Evolutionary conservation across 2,329 filamentous ascomycete species (phyloP).

Genomic region (Scedosporium boydii): DNA sequence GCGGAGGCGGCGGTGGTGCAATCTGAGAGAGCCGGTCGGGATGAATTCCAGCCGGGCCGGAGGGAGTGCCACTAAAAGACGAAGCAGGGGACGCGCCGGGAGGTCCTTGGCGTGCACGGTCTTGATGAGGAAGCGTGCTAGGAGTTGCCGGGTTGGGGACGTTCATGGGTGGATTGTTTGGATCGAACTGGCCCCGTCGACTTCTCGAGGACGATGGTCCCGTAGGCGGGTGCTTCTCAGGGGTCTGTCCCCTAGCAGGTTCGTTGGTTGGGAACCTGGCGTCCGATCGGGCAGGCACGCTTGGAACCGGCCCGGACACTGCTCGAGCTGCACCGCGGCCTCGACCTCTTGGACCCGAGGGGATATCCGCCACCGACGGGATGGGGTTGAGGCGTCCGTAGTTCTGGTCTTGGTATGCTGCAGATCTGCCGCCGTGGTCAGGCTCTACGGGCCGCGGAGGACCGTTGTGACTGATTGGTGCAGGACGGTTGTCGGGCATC

Average conservation of each 20-base stretch:
- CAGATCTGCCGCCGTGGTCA: conserved; percentile 33
- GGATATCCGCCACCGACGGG: conserved; percentile 33
- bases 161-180: neutral
- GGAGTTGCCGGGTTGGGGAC: conserved; percentile 8
- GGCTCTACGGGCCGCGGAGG: conserved; percentile 28
- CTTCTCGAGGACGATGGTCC: conserved; percentile 38
- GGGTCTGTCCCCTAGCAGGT: conserved; percentile 30
- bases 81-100: conserved; percentile 2
- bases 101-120: conserved; percentile 7
- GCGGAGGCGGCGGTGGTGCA: conserved; percentile 18
- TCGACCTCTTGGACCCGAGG: conserved; percentile 46
- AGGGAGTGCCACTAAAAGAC: conserved; percentile 2
- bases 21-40: conserved; percentile 42
- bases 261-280: conserved; percentile 31
- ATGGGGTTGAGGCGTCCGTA: conserved; percentile 52
- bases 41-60: conserved; percentile 28
- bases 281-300: conserved; percentile 30
- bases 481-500: neutral
- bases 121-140: conserved; percentile 7
- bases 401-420: conserved; percentile 48
- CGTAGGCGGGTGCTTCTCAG: conserved; percentile 42
- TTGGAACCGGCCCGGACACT: conserved; percentile 22
- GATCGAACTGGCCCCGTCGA: conserved; percentile 20
- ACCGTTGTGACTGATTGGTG: conserved; percentile 3
- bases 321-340: conserved; percentile 33